phyloP scores from a whole-genome alignment of 1,284 basidiomycete species.

The Tetrapyrgos nigripes region DNA sequence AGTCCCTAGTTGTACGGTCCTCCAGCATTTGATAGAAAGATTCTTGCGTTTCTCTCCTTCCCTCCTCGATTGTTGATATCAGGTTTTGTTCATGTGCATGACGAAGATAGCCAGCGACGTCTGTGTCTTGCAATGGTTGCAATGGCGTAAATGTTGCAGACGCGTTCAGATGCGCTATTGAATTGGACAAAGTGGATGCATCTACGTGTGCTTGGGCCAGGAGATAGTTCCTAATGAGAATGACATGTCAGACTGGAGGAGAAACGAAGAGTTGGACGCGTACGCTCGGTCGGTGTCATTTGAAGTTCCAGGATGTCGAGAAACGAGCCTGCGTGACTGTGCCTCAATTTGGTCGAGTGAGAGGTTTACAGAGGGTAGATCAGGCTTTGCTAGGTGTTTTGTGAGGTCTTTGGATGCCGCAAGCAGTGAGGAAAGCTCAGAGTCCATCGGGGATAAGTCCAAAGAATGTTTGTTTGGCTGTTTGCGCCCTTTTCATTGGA shows the following conservation, averaged over 20 bases:
- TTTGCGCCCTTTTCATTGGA: too few species aligned
- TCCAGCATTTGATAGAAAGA: slow-evolving; percentile 87
- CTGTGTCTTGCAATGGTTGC: slow-evolving; percentile 89
- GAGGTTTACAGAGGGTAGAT: slow-evolving; percentile 86
- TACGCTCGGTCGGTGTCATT: slow-evolving; percentile 78
- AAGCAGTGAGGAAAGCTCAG: slow-evolving; percentile 75
- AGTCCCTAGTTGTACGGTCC: slow-evolving; percentile 79
- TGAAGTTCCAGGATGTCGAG: slow-evolving; percentile 66
- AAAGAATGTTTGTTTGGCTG: not conserved
- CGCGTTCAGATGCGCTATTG: slow-evolving; percentile 84
- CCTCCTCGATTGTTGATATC: slow-evolving; percentile 93
- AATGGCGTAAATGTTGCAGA: slow-evolving; percentile 88
- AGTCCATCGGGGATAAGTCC: slow-evolving; percentile 35
- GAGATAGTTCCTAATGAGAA: slow-evolving; percentile 70
- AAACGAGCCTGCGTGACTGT: slow-evolving; percentile 82
- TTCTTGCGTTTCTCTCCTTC: slow-evolving; percentile 83
- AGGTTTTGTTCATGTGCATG: slow-evolving; percentile 95
- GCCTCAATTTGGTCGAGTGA: slow-evolving; percentile 93
- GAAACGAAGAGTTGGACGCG: slow-evolving; percentile 31
- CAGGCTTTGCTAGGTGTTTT: slow-evolving; percentile 75
- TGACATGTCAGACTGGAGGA: slow-evolving; percentile 1
- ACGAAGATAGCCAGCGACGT: slow-evolving; percentile 87
- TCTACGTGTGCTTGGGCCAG: slow-evolving; percentile 92
- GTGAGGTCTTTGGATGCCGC: slow-evolving; percentile 77
- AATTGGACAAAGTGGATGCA: slow-evolving; percentile 78